Percentiles rank a stretch among this genome's conserved stretches.
Conservation (phyloP, 129 eudicot species). For the Smallanthus sonchifolius region DNA sequence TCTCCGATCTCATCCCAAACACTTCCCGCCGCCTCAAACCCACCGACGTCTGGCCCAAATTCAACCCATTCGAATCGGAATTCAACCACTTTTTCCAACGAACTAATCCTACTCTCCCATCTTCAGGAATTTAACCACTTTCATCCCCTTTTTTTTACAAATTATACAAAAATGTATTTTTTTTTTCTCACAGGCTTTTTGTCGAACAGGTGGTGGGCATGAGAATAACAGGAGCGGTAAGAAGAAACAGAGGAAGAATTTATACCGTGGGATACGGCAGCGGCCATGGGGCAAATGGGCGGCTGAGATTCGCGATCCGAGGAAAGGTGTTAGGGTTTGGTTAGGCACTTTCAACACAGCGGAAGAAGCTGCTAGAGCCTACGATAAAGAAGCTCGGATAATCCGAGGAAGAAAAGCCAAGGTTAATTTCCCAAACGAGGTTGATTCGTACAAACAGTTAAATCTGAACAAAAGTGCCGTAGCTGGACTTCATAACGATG, state of each 20-base stretch:
- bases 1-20: slow-evolving; percentile 49
- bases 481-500: not conserved
- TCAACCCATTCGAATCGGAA: slow-evolving; percentile 27
- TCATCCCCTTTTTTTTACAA: not conserved
- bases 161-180: no score
- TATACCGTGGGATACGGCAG: slow-evolving; percentile 90
- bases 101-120: slow-evolving; percentile 13
- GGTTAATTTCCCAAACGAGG: slow-evolving; percentile 83
- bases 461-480: slow-evolving; percentile 6
- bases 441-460: slow-evolving; percentile 15
- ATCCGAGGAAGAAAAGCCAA: slow-evolving; percentile 91
- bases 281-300: slow-evolving; percentile 99
- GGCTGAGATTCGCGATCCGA: slow-evolving; percentile 92
- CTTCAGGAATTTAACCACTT: slow-evolving; percentile 29
- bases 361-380: slow-evolving; percentile 93
- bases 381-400: slow-evolving; percentile 79
- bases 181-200: not conserved
- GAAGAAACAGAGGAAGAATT: slow-evolving; percentile 67
- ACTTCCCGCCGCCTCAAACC: slow-evolving; percentile 36
- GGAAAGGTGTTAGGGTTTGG: slow-evolving; percentile 97
- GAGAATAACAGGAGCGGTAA: not conserved
- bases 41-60: slow-evolving; percentile 51
- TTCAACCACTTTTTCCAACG: slow-evolving; percentile 11
- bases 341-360: slow-evolving; percentile 89
- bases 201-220: slow-evolving; percentile 41